Percentiles rank a stretch among this genome's conserved stretches.
These are phyloP conservation scores for Suillus alpinus DNA, from an alignment of 768 basidiomycete species.

Conservation along the genomic window DNA sequence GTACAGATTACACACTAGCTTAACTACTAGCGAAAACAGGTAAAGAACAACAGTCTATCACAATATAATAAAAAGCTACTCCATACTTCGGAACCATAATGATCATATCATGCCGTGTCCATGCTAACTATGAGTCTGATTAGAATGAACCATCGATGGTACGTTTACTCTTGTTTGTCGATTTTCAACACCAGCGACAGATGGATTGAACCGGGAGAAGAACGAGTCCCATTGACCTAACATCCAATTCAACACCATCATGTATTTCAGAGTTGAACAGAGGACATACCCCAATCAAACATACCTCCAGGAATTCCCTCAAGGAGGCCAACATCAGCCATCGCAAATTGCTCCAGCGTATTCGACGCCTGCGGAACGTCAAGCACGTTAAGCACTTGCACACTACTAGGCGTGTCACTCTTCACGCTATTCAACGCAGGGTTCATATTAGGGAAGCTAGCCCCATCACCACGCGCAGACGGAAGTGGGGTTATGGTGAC, in stretches of 20 bases:
- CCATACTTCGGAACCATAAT: neutral
- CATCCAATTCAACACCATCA: neutral
- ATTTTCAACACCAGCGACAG: conserved; percentile 5
- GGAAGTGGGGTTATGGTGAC: conserved; percentile 55
- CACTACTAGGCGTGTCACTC: conserved; percentile 41
- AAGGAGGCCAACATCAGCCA: conserved; percentile 66
- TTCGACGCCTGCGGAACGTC: conserved; percentile 56
- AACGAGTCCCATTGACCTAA: conserved; percentile 82
- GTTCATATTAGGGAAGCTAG: conserved; percentile 59
- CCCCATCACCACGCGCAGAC: conserved; percentile 24
- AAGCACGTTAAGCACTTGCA: conserved; percentile 76
- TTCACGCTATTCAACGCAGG: conserved; percentile 62
- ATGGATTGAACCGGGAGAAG: conserved; percentile 56
- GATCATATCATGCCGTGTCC: neutral
- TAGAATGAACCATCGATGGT: neutral
- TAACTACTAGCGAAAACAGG: neutral
- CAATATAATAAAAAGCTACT: neutral
- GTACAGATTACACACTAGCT: neutral
- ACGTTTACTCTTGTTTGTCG: neutral
- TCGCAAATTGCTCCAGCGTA: conserved; percentile 60
- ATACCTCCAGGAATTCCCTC: conserved; percentile 80
- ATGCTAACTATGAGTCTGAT: neutral
- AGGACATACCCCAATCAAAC: conserved; percentile 79
- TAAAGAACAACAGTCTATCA: neutral
- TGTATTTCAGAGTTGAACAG: conserved; percentile 18